These are phyloP conservation scores for Aspergillus novofumigatus DNA, from an alignment of 2,329 filamentous ascomycete species.

Conservation along the genomic window DNA sequence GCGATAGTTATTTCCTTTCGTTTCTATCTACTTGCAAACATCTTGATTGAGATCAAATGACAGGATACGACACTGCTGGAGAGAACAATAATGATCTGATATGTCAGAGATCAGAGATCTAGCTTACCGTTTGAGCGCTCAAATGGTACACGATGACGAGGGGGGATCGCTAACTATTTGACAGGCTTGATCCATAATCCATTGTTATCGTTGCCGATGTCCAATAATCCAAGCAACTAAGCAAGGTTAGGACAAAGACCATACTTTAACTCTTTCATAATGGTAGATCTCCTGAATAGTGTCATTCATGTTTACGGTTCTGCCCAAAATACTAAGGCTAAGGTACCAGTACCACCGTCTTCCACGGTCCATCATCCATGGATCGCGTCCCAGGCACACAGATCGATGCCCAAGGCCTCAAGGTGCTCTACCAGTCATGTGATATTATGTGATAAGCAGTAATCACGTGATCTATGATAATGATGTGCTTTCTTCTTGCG, in stretches of 20 bases:
- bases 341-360: not conserved
- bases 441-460: not conserved
- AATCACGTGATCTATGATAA: not conserved
- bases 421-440: not conserved
- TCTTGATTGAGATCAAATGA: not conserved
- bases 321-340: too few species aligned
- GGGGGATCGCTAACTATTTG: not conserved
- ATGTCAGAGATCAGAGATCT: not conserved
- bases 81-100: not conserved
- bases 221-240: not conserved
- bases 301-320: not conserved
- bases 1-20: not conserved
- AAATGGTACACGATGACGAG: not conserved
- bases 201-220: not conserved
- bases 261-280: not conserved
- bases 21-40: not conserved
- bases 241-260: not conserved
- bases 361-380: not conserved
- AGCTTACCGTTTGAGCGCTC: not conserved
- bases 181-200: not conserved
- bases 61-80: not conserved
- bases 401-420: not conserved
- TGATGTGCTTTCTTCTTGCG: not conserved
- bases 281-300: not conserved
- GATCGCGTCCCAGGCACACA: not conserved